A percentile compares a stretch with the other conserved stretches of the same genome.
phyloP scores from a whole-genome alignment of 805 yeast species.

The Metschnikowia lunata region DNA sequence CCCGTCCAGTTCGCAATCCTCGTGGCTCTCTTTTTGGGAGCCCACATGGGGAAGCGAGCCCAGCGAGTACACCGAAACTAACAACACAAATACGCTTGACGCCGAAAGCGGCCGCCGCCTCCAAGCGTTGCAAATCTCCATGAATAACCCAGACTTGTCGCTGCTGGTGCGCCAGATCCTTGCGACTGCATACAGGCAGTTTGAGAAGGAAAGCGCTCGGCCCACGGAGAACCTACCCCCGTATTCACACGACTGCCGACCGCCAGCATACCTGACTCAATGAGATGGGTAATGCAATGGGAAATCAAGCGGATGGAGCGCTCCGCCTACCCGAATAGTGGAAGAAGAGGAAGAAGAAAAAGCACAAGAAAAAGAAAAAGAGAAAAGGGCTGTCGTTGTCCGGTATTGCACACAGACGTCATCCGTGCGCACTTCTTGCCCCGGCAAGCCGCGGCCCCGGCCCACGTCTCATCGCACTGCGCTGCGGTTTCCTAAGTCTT shows the following conservation, averaged over 20 bases:
- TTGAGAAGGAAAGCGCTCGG: constrained; percentile 12
- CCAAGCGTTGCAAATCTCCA: constrained; percentile 12
- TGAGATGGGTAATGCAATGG: background rate
- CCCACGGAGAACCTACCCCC: constrained; percentile 13
- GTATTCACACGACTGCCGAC: constrained; percentile 12
- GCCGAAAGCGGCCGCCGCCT: constrained; percentile 14
- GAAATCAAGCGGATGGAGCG: no score
- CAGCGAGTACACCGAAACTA: constrained; percentile 5
- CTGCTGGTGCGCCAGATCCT: constrained; percentile 11
- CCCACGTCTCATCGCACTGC: no score
- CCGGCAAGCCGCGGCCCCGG: no score
- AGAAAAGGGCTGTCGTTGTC: no score
- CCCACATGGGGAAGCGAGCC: constrained; percentile 3
- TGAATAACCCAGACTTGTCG: constrained; percentile 12
- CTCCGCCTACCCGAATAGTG: no score
- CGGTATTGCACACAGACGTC: no score
- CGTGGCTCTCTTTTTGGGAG: constrained; percentile 3
- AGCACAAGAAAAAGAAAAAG: no score
- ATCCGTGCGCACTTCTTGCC: no score
- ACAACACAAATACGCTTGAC: constrained; percentile 9
- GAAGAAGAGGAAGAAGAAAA: no score
- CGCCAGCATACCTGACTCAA: constrained; percentile 10
- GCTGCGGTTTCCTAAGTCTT: no score
- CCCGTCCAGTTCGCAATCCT: constrained; percentile 5
- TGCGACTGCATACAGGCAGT: constrained; percentile 12